A percentile compares a stretch with the other conserved stretches of the same genome.
Evolutionary conservation across 2,329 filamentous ascomycete genomes (phyloP).

Genomic region (Fusarium lyarnte): DNA sequence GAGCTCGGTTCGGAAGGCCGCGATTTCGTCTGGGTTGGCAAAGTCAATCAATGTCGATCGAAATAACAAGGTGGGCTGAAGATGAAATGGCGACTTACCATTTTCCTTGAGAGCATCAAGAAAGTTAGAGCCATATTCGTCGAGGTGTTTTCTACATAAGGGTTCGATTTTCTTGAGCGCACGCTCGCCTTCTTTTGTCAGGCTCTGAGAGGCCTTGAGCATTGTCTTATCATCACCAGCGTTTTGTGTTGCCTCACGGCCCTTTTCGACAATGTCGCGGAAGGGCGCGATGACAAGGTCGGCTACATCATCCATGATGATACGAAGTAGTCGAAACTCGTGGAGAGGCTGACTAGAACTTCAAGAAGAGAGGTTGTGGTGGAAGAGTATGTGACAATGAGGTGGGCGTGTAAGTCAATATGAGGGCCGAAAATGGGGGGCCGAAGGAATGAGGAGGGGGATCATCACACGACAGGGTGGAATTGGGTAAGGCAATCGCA

Average conservation of each 20-base stretch:
- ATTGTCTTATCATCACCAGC: conserved; percentile 57
- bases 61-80: neutral
- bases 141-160: conserved; percentile 58
- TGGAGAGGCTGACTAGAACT: neutral
- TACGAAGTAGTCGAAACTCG: neutral
- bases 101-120: conserved; percentile 63
- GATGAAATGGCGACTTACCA: conserved; percentile 50
- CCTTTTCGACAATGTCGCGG: conserved; percentile 63
- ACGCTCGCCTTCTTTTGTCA: conserved; percentile 60
- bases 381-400: conserved; percentile 1
- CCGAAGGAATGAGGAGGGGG: conserved; percentile 12
- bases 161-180: conserved; percentile 62
- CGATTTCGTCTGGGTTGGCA: conserved; percentile 55
- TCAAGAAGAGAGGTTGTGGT: neutral
- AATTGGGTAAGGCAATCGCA: conserved; percentile 12
- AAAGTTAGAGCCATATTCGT: conserved; percentile 61
- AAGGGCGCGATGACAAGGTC: conserved; percentile 62
- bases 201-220: conserved; percentile 59
- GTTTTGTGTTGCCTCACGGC: conserved; percentile 57
- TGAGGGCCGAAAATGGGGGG: conserved; percentile 28
- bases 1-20: conserved; percentile 57
- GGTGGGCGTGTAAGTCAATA: conserved; percentile 44
- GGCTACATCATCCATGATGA: conserved; percentile 52
- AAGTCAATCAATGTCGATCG: conserved; percentile 27
- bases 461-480: conserved; percentile 36